Conservation (phyloP, 2,329 filamentous ascomycete species). For the Botrytis squamosa region DNA sequence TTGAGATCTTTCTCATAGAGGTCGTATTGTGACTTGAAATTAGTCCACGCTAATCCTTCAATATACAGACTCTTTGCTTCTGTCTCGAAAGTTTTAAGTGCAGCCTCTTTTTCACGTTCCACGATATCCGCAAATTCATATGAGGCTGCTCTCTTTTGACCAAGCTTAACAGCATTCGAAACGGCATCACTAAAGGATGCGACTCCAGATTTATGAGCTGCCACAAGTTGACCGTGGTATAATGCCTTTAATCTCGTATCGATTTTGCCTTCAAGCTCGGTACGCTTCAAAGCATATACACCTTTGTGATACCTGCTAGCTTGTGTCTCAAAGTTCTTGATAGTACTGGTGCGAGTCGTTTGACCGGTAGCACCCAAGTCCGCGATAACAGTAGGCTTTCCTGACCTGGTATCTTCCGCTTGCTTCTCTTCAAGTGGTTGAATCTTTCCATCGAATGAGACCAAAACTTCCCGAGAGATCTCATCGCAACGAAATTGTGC, state of each 20-base stretch:
- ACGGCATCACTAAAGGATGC: constrained; percentile 84
- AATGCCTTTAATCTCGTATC: constrained; percentile 85
- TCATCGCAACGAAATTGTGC: constrained; percentile 98
- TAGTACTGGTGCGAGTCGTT: constrained; percentile 65
- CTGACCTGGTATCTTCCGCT: constrained; percentile 68
- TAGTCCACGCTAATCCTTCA: constrained; percentile 80
- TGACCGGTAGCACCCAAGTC: constrained; percentile 75
- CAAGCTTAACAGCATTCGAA: constrained; percentile 79
- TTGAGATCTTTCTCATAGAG: constrained; percentile 90
- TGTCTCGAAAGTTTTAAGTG: constrained; percentile 70
- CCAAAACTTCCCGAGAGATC: constrained; percentile 84
- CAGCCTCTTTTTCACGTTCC: constrained; percentile 72
- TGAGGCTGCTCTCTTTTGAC: constrained; percentile 83
- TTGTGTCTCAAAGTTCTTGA: constrained; percentile 84
- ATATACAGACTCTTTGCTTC: constrained; percentile 75
- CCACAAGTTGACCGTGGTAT: constrained; percentile 82
- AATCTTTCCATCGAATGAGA: constrained; percentile 80
- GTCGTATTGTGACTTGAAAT: constrained; percentile 75
- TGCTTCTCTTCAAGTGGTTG: constrained; percentile 83
- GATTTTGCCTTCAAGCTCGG: constrained; percentile 82
- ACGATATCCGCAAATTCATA: constrained; percentile 98
- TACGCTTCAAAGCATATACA: constrained; percentile 82
- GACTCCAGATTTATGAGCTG: constrained; percentile 87
- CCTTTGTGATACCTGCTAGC: constrained; percentile 96
- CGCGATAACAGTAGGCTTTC: constrained; percentile 69